Base-by-base conservation (phyloP, 1,284 basidiomycete genomes). In the Sphagnurus paluster region DNA sequence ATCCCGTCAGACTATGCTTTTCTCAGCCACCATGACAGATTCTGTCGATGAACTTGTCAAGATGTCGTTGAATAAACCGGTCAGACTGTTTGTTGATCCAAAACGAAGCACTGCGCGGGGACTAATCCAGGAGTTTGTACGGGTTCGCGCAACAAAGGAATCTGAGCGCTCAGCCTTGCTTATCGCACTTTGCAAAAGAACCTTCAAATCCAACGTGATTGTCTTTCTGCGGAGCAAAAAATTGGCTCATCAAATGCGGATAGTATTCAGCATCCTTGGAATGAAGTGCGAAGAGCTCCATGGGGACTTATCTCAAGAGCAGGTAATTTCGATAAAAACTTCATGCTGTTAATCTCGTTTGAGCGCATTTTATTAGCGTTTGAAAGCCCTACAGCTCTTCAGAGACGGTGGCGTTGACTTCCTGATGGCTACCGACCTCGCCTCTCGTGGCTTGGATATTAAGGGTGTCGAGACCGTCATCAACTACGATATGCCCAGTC, bases 1-100 rank as follows among this genome's bases (percentile, higher is more conserved):
- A 11, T 88, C 88, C 23, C 82, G 96, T 30, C 96, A 98, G 67
- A 98, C 96, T 3, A 97, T 99, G 93, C 77, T 99, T 20, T 99
- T 99, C 69, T 97, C 93, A 0, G 96, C 96, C 1, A 99, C 96
- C 1, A 98, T 98, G 88, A 97, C 93, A 1, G 96, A 98, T 67
- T 88, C 88, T 1, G 90, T 99, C 6, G 93, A 98, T 60, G 88
- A 94, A 62, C 80, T 99, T 34, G 90, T 98, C 46, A 84, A 84
- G 59, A 89, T 98, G 76, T 93, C 90, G 13, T 74, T 99, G 39
- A 86, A 92, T 62, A 91, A 87, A 63, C 96, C 96, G 2, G 91
- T 96, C 19, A 81, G 94, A 32, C 77, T 99, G 21, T 98, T 98
- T 64, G 94, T 99, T 25, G 96, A 99, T 63, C 92, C 93, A 5